Conservation (phyloP, 2,329 filamentous ascomycete genomes). For the Chalaropsis ovoidea region DNA sequence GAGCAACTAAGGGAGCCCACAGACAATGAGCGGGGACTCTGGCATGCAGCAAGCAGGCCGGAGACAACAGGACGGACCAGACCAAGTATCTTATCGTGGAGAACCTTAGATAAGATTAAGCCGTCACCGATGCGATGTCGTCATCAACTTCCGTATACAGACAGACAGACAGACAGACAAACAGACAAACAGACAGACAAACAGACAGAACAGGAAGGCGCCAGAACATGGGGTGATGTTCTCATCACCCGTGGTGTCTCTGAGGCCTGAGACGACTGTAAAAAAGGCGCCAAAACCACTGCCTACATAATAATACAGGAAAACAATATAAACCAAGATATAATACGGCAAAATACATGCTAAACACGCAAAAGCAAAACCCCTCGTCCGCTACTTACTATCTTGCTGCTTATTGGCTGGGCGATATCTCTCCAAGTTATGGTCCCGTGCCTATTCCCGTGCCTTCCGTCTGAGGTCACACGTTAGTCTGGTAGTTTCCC, state of each 20-base stretch:
- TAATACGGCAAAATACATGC: too few species aligned
- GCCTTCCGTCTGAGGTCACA: background rate
- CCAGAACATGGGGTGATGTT: background rate
- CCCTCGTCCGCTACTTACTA: background rate
- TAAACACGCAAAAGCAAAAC: too few species aligned
- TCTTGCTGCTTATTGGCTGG: constrained; percentile 6
- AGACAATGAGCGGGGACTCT: too few species aligned
- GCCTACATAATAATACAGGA: too few species aligned
- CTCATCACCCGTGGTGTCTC: background rate
- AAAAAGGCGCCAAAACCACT: too few species aligned
- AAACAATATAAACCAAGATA: too few species aligned
- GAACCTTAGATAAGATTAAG: too few species aligned
- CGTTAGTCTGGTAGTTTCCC: background rate
- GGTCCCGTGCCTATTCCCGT: constrained; percentile 9
- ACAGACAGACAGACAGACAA: background rate
- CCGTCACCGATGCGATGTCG: background rate
- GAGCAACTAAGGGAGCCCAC: too few species aligned
- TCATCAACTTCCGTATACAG: background rate
- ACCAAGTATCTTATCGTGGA: too few species aligned
- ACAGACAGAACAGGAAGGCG: background rate
- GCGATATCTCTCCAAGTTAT: background rate
- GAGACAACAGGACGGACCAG: too few species aligned
- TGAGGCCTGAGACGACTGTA: background rate
- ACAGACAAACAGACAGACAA: too few species aligned
- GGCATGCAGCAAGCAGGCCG: too few species aligned